Evolutionary conservation across 495 filamentous ascomycete species (phyloP).

Genomic region (Clavariopsis aquatica): DNA sequence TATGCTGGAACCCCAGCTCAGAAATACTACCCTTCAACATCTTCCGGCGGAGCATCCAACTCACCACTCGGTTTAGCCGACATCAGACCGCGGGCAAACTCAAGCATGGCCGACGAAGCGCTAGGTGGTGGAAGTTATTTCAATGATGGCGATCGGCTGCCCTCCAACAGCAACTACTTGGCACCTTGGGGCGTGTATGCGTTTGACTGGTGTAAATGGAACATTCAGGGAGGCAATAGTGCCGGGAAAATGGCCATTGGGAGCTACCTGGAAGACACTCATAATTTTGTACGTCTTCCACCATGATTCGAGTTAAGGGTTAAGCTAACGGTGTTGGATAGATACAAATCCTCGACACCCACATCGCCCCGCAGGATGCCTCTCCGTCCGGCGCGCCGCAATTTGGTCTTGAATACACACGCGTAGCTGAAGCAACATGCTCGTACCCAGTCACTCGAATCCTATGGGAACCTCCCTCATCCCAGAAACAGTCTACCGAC

Average conservation of each 20-base stretch:
- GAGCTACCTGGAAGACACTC: constrained; percentile 95
- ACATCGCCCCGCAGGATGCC: constrained; percentile 73
- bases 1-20: constrained; percentile 64
- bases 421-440: constrained; percentile 95
- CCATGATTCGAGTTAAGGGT: background rate
- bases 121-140: constrained; percentile 52
- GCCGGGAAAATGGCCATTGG: constrained; percentile 90
- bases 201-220: constrained; percentile 99
- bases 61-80: constrained; percentile 89
- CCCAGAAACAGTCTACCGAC: constrained; percentile 94
- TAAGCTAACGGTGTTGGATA: constrained; percentile 43
- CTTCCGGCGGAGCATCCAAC: constrained; percentile 72
- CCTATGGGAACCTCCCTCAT: constrained; percentile 96
- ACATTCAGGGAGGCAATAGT: constrained; percentile 63
- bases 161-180: constrained; percentile 82
- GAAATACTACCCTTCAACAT: constrained; percentile 62
- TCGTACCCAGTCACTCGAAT: constrained; percentile 96
- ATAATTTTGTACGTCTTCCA: constrained; percentile 77
- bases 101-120: constrained; percentile 66
- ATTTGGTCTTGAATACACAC: constrained; percentile 84
- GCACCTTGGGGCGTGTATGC: constrained; percentile 95
- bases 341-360: constrained; percentile 97
- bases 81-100: constrained; percentile 78
- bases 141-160: constrained; percentile 51
- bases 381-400: constrained; percentile 67